phyloP scores from a whole-genome alignment of 192 early-diverging fungal species.

The Lunasporangiospora selenospora region DNA sequence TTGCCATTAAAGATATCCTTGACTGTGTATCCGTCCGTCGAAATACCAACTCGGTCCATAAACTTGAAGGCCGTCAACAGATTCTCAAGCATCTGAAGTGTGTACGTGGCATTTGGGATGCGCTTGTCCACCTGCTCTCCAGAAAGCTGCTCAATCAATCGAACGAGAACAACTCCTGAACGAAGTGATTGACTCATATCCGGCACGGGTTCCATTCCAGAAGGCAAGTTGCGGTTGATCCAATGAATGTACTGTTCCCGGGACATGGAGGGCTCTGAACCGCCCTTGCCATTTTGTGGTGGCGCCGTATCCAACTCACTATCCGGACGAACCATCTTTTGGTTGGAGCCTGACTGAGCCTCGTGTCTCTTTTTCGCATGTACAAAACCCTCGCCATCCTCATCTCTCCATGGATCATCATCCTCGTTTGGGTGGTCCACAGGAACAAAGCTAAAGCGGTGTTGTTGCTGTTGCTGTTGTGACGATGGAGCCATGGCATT shows the following conservation, averaged over 20 bases:
- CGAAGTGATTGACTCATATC: slow-evolving; percentile 55
- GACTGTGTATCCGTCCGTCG: slow-evolving; percentile 61
- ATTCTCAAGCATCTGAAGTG: slow-evolving; percentile 59
- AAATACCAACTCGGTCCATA: slow-evolving; percentile 61
- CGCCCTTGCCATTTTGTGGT: not conserved
- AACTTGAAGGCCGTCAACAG: slow-evolving; percentile 62
- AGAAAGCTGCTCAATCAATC: slow-evolving; percentile 53
- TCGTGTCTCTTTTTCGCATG: no score
- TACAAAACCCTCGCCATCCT: slow-evolving; percentile 45
- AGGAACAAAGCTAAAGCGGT: slow-evolving; percentile 39
- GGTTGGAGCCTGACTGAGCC: not conserved
- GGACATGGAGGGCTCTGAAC: not conserved
- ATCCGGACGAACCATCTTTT: slow-evolving; percentile 26
- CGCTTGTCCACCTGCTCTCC: slow-evolving; percentile 54
- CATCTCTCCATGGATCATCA: slow-evolving; percentile 48
- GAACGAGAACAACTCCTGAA: slow-evolving; percentile 56
- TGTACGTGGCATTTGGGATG: slow-evolving; percentile 55
- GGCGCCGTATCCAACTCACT: slow-evolving; percentile 35
- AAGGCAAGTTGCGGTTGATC: slow-evolving; percentile 54
- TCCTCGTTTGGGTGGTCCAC: slow-evolving; percentile 16
- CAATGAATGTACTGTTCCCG: slow-evolving; percentile 53
- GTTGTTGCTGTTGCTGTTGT: slow-evolving; percentile 5
- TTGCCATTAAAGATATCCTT: slow-evolving; percentile 57
- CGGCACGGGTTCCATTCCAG: slow-evolving; percentile 37
- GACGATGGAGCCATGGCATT: no score